Conservation (phyloP, 2,329 filamentous ascomycete genomes). For the Sclerotinia sclerotiorum region DNA sequence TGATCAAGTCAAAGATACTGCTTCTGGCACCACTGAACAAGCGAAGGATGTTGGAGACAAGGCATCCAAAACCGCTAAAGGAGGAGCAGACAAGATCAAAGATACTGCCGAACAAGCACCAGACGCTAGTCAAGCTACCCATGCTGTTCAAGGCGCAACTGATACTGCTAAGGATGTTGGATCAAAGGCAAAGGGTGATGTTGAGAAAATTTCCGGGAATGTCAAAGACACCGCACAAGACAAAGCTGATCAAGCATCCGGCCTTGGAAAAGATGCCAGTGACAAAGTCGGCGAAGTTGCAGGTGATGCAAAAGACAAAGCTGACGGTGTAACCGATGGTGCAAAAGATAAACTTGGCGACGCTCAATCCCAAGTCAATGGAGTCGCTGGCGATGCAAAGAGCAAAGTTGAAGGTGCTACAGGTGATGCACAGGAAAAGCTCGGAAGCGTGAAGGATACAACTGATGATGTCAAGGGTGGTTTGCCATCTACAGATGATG, state of each 20-base stretch:
- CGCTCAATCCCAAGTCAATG: not conserved
- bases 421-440: not conserved
- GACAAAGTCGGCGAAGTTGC: conserved; percentile 5
- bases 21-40: not conserved
- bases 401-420: conserved; percentile 3
- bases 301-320: not conserved
- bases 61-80: not conserved
- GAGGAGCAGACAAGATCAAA: not conserved
- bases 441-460: not conserved
- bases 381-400: not conserved
- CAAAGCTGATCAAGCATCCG: conserved; percentile 5
- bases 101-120: not conserved
- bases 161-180: not conserved
- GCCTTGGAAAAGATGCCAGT: not conserved
- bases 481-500: conserved; percentile 7
- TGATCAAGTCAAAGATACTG: not conserved
- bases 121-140: conserved; percentile 6
- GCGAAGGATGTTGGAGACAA: conserved; percentile 10
- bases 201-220: not conserved
- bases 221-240: not conserved
- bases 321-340: not conserved
- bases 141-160: not conserved
- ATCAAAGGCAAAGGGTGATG: not conserved
- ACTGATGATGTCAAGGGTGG: not conserved
- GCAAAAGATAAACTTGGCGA: not conserved